Evolutionary conservation across 306 rosid genomes (phyloP).

Genomic region (Sesbania bispinosa): DNA sequence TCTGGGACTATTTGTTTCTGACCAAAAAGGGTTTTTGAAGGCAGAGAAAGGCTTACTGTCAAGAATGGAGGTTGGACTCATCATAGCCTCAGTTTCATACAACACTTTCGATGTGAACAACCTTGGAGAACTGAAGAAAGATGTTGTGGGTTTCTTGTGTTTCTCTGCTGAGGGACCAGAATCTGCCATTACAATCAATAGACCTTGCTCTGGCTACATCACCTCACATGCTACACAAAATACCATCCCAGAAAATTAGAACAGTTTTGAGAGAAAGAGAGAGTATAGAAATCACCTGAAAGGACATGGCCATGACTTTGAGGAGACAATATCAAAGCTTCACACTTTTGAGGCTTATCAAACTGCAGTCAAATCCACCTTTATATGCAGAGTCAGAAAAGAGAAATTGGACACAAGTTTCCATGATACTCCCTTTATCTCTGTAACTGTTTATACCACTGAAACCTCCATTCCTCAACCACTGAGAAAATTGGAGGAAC

Average conservation of each 20-base stretch:
- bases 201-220: too few species aligned
- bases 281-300: conserved; percentile 29
- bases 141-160: conserved; percentile 34
- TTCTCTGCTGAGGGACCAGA: conserved; percentile 35
- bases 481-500: neutral
- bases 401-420: conserved; percentile 23
- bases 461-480: conserved; percentile 25
- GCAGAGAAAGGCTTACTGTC: conserved; percentile 57
- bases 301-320: neutral
- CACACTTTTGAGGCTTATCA: neutral
- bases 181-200: too few species aligned
- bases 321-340: too few species aligned
- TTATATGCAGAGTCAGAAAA: conserved; percentile 25
- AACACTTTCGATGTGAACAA: conserved; percentile 44
- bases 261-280: too few species aligned
- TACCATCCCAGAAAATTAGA: neutral
- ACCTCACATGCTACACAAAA: too few species aligned
- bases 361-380: conserved; percentile 20
- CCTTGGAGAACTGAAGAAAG: conserved; percentile 60
- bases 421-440: conserved; percentile 17
- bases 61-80: conserved; percentile 85
- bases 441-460: neutral
- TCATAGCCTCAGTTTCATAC: conserved; percentile 56
- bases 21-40: conserved; percentile 57
- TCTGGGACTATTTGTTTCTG: conserved; percentile 48